A percentile compares a stretch with the other conserved stretches of the same genome.
Conservation (phyloP, 805 yeast species). For the Teunomyces kruisii region DNA sequence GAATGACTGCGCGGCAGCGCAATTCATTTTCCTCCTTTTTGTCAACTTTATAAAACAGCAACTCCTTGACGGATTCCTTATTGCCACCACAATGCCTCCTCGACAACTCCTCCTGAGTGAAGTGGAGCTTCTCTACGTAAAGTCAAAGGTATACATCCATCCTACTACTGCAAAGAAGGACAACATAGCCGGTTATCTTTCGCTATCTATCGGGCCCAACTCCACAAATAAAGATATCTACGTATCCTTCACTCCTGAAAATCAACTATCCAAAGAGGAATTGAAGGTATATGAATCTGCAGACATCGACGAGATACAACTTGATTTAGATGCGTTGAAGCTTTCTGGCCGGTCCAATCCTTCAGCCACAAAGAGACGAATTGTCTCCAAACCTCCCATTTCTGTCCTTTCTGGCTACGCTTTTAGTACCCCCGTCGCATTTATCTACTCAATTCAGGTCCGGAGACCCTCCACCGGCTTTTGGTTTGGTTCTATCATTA, state of each 20-base stretch:
- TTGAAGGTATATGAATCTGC: conserved; percentile 45
- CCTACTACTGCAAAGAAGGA: conserved; percentile 73
- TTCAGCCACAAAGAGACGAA: conserved; percentile 2
- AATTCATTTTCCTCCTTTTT: background rate
- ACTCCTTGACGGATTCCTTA: too few relatives aligned
- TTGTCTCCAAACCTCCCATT: conserved; percentile 51
- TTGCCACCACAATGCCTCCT: background rate
- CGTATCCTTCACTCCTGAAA: conserved; percentile 70
- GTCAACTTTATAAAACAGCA: too few relatives aligned
- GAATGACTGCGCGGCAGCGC: background rate
- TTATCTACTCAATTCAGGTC: conserved; percentile 75
- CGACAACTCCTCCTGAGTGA: conserved; percentile 21
- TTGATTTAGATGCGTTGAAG: conserved; percentile 20
- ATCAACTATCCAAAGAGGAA: conserved; percentile 46
- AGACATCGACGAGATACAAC: conserved; percentile 41
- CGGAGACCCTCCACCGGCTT: conserved; percentile 82
- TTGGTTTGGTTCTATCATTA: conserved; percentile 87
- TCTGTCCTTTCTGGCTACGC: conserved; percentile 62
- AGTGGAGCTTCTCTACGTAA: conserved; percentile 51
- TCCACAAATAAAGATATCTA: conserved; percentile 55
- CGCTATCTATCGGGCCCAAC: conserved; percentile 56
- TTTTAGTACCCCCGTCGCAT: conserved; percentile 60
- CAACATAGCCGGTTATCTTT: conserved; percentile 75
- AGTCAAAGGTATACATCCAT: conserved; percentile 79
- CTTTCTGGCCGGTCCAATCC: background rate